Evolutionary conservation across 441 rosid genomes (phyloP), one percentile per base, ranked within the genome.

Genomic region (Croton laevigatus): DNA sequence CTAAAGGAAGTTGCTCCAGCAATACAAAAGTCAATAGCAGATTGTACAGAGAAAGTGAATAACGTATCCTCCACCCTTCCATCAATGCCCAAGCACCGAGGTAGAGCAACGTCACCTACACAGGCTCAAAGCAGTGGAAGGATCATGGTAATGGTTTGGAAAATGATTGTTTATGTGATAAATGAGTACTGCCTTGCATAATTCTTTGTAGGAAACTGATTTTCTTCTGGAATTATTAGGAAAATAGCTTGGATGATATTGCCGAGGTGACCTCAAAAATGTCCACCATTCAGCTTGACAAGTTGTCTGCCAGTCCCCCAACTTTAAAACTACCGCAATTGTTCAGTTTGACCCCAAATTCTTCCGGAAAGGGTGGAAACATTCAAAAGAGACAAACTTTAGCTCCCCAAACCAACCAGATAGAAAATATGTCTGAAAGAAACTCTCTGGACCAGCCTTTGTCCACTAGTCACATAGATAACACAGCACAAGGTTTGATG

Each of bases 1-100:
- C 83, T 96, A 53, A 96, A 91, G 85, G 97, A 96, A 70, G 98
- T 90, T 76, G 87, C 91, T 79, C 99, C 98, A 65, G 79, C 97
- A 68, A 89, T 93, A 76, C 96, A 96, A 75, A 83, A 84, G 59
- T 96, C 99, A 55, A 93, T 96, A 82, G 76, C 88, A 27, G 97
- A 90, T 38, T 91, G 93, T 76, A 85, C 91, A 37, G 97, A 90
- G 85, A 84, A 85, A 80, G 94, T 96, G 60, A 89, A 84, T 81
- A 78, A 80, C 71, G 81, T 90, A 79, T 86, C 98, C 73, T 87
- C 96, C 59, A 85, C 76, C 75, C 72, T 91, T 71, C 97, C 97
- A 71, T 80, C 90, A 45, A 69, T 81, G 76, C 79, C 87, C 53
- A 91, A 83, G 71, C 90, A 81, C 73, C 83, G 73, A 54, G 86